Percentiles rank a stretch among this genome's conserved stretches.
phyloP scores from a whole-genome alignment of 78 protist genomes.

The Neovahlkampfia damariscottae region DNA sequence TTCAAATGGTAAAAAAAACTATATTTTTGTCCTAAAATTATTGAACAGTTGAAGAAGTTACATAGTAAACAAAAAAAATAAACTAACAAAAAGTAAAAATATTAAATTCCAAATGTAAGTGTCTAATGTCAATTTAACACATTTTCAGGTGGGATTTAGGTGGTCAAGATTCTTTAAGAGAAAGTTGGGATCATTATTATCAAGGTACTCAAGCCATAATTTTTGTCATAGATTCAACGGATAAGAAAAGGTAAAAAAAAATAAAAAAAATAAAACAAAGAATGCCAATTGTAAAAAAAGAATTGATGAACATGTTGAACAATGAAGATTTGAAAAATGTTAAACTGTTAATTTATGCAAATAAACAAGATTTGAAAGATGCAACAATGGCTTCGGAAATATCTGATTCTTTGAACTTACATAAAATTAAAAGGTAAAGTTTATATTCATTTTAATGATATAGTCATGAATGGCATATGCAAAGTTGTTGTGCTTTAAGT shows the following conservation, averaged over 20 bases:
- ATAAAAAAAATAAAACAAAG: no score
- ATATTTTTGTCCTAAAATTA: no score
- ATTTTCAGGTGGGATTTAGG: conserved; percentile 40
- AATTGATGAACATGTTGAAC: background rate
- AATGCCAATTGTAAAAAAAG: conserved; percentile 4
- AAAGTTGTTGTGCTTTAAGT: conserved; percentile 59
- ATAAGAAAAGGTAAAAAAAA: no score
- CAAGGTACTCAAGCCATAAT: conserved; percentile 17
- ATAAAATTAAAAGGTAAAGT: background rate
- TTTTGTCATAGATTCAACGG: conserved; percentile 23
- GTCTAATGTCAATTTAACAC: no score
- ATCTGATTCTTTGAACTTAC: background rate
- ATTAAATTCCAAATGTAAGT: background rate
- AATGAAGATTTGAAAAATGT: conserved; percentile 1
- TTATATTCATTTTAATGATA: no score
- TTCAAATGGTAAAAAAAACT: conserved; percentile 25
- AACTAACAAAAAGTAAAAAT: no score
- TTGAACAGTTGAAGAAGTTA: conserved; percentile 47
- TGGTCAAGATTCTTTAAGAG: conserved; percentile 33
- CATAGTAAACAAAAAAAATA: no score
- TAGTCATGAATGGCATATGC: conserved; percentile 36
- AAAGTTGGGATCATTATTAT: conserved; percentile 31
- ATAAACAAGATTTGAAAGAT: conserved; percentile 24
- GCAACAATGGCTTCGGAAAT: conserved; percentile 11
- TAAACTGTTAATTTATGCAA: conserved; percentile 16